These are phyloP conservation scores for Bretziella fagacearum DNA, from an alignment of 2,329 filamentous ascomycete genomes.

Conservation along the genomic window DNA sequence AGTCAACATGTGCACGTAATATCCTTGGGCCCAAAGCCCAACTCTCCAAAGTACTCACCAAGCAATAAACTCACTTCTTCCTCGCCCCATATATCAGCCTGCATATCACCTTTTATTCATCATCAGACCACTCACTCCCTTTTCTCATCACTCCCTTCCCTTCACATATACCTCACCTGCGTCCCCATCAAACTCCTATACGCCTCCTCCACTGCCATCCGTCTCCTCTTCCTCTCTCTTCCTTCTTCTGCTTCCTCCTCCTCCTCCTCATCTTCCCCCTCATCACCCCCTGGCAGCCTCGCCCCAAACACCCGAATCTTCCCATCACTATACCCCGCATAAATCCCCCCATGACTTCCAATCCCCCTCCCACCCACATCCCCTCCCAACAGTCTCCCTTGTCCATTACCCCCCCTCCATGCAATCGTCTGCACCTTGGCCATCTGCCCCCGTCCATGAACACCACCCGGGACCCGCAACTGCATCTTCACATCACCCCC, in stretches of 20 bases:
- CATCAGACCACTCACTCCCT: neutral
- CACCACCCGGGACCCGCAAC: slow-evolving; percentile 38
- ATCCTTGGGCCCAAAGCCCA: too few relatives aligned
- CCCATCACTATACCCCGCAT: slow-evolving; percentile 71
- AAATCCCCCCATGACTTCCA: slow-evolving; percentile 41
- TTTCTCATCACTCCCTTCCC: neutral
- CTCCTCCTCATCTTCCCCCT: slow-evolving; percentile 24
- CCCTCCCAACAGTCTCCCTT: slow-evolving; percentile 37
- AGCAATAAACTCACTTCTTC: too few relatives aligned
- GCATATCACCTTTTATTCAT: too few relatives aligned
- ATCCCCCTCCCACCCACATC: slow-evolving; percentile 36
- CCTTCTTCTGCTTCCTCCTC: slow-evolving; percentile 20
- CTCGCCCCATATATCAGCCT: too few relatives aligned
- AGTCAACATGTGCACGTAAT: too few relatives aligned
- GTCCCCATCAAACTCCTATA: slow-evolving; percentile 52
- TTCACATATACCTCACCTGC: slow-evolving; percentile 4
- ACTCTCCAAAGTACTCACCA: too few relatives aligned
- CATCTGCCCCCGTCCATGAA: neutral
- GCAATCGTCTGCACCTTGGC: slow-evolving; percentile 52
- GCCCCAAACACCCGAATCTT: slow-evolving; percentile 68
- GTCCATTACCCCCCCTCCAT: slow-evolving; percentile 51
- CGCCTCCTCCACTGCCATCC: slow-evolving; percentile 63
- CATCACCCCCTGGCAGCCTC: slow-evolving; percentile 31
- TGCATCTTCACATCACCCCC: slow-evolving; percentile 57
- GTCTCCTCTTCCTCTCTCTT: slow-evolving; percentile 38